Percentiles rank a stretch among this genome's conserved stretches.
phyloP scores from a whole-genome alignment of 2,329 filamentous ascomycete species.

The Scedosporium minutisporum region DNA sequence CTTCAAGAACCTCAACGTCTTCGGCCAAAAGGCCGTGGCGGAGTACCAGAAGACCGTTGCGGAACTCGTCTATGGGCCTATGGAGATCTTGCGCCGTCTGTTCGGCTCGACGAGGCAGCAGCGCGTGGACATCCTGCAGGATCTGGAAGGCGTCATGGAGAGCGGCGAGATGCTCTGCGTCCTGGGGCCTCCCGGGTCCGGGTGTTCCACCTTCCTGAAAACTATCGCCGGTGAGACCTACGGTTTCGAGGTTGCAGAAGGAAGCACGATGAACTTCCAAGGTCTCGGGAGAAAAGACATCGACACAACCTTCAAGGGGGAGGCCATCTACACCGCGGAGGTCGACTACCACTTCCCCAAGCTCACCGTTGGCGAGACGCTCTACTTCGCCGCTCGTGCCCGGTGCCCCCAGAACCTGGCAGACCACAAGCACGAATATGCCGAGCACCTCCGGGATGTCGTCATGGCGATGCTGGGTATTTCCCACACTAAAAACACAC shows the following conservation, averaged over 20 bases:
- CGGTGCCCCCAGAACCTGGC: constrained; percentile 36
- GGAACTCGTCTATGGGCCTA: constrained; percentile 18
- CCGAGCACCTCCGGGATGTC: constrained; percentile 39
- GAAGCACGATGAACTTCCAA: constrained; percentile 56
- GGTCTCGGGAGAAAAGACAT: constrained; percentile 48
- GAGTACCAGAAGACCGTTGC: constrained; percentile 33
- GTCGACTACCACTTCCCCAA: constrained; percentile 54
- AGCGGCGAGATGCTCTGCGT: constrained; percentile 48
- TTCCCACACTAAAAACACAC: constrained; percentile 41
- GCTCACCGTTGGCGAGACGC: constrained; percentile 49
- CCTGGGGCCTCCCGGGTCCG: constrained; percentile 41
- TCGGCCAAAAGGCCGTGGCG: constrained; percentile 29
- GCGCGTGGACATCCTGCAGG: constrained; percentile 38
- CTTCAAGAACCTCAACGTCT: constrained; percentile 32
- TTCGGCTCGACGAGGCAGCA: constrained; percentile 15
- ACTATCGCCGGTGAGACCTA: constrained; percentile 47
- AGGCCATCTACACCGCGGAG: constrained; percentile 58
- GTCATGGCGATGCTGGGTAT: constrained; percentile 46
- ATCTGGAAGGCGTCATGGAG: constrained; percentile 42
- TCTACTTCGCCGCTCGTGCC: constrained; percentile 52
- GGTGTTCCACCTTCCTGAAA: constrained; percentile 62
- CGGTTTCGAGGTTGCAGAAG: constrained; percentile 50
- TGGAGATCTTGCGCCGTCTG: constrained; percentile 16
- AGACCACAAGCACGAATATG: constrained; percentile 30
- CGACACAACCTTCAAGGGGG: constrained; percentile 43